Percentiles rank a stretch among this genome's conserved stretches.
Conservation (phyloP, 2,329 filamentous ascomycete species). For the Claviceps digitariae region DNA sequence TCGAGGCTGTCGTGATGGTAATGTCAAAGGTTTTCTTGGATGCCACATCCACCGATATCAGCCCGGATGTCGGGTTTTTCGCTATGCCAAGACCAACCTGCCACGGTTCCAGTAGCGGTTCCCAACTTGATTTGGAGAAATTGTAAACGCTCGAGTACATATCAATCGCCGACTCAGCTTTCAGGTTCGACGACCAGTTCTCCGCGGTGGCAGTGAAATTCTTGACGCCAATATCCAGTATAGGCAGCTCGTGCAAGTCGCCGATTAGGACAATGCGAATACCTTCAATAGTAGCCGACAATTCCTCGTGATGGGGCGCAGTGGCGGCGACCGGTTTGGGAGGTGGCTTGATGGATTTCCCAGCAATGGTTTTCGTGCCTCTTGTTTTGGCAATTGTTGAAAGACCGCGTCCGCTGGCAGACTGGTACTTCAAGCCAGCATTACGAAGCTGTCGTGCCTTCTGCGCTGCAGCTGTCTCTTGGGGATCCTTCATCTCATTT, state of each 20-base stretch:
- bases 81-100: conserved; percentile 82
- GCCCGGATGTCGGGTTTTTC: conserved; percentile 60
- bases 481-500: conserved; percentile 35
- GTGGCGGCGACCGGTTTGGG: conserved; percentile 6
- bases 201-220: conserved; percentile 72
- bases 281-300: conserved; percentile 77
- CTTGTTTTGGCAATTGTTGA: conserved; percentile 36
- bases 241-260: conserved; percentile 86
- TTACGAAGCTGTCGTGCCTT: conserved; percentile 42
- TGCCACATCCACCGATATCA: conserved; percentile 69
- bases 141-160: conserved; percentile 97
- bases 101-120: conserved; percentile 93
- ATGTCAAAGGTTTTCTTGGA: conserved; percentile 87
- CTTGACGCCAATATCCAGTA: conserved; percentile 88
- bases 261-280: conserved; percentile 89
- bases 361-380: conserved; percentile 22
- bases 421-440: conserved; percentile 37
- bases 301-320: conserved; percentile 46
- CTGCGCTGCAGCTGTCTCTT: conserved; percentile 30
- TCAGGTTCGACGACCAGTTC: conserved; percentile 83
- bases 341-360: conserved; percentile 13
- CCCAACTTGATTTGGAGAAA: conserved; percentile 97
- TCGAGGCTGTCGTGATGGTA: conserved; percentile 84
- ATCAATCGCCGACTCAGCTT: conserved; percentile 79
- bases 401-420: conserved; percentile 41